Evolutionary conservation across 1,284 basidiomycete genomes (phyloP), one percentile per base, ranked within the genome.

Genomic region (Xerocomus nothofagi): DNA sequence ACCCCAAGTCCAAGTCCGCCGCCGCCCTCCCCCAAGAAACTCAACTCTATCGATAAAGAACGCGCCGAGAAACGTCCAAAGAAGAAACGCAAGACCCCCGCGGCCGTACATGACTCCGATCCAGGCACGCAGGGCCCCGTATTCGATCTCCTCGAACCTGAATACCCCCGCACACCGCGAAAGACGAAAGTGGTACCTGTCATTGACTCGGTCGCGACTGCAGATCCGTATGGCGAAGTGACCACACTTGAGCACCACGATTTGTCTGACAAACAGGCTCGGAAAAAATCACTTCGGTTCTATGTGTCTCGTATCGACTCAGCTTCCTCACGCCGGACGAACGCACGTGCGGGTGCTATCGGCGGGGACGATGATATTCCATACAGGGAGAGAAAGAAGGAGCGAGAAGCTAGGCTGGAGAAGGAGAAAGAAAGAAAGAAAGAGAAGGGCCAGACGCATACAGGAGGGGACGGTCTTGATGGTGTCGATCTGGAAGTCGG

Each of bases 341-440:
- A 84, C 34, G 90, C 90, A 11, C 77, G 81, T 65, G 73, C 71
- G 66, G 76, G 79, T 59, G 73, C 83, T 15, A 60, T 79, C 31
- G 86, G 88, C 39, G 91, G 91, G 21, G 94, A 98, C 67, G 93
- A 96, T 61, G 95, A 98, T 65, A 76, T 93, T 47, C 91, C 91
- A 20, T 90, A 92, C 61, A 77, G 78, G 34, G 86, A 88, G 57
- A 74, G 85, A 37, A 76, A 73, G 70, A 83, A 78, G 66, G 78
- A 80, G 55, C 76, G 77, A 64, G 81, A 84, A 50, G 69, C 71
- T 34, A 73, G 78, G 50, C 62, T 76, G 39, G 75, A 71, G 50
- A 75, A 76, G 62, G 80, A 82, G 62, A 73, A 74, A 27, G 67
- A 71, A 33, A 73, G 69, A 54, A 77, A 72, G 38, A 49, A 69